phyloP scores from a whole-genome alignment of 2,329 filamentous ascomycete species.

The Cytospora schulzeri region DNA sequence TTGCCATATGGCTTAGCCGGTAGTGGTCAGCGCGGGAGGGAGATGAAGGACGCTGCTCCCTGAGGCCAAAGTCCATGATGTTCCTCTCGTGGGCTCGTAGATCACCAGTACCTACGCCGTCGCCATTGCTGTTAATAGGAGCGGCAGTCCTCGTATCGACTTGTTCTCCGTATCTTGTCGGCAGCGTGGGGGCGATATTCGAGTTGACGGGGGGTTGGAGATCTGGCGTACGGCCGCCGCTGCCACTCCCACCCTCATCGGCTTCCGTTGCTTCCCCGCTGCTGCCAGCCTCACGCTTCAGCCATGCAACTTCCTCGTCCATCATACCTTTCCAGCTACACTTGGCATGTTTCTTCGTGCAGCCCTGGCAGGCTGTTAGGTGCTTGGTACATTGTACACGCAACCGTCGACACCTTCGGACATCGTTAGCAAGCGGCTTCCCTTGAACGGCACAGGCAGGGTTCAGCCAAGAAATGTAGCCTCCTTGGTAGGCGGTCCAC shows the following conservation, averaged over 20 bases:
- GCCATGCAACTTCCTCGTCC: slow-evolving; percentile 61
- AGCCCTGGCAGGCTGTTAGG: slow-evolving; percentile 81
- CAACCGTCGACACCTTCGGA: slow-evolving; percentile 65
- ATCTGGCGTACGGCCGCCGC: slow-evolving; percentile 30
- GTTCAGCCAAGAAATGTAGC: not conserved
- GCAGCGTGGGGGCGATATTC: not conserved
- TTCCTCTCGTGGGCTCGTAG: not conserved
- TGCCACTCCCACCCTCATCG: slow-evolving; percentile 32
- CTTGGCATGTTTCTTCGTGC: slow-evolving; percentile 87
- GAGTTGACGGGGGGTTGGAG: slow-evolving; percentile 12
- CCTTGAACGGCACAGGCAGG: no score
- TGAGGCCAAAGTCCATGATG: slow-evolving; percentile 15
- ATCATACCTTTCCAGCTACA: slow-evolving; percentile 84
- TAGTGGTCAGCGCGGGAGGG: slow-evolving; percentile 20
- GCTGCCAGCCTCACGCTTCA: slow-evolving; percentile 37
- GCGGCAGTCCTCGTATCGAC: slow-evolving; percentile 19
- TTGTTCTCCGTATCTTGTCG: slow-evolving; percentile 3
- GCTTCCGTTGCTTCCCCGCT: slow-evolving; percentile 23
- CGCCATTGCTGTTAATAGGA: not conserved
- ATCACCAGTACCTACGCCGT: not conserved
- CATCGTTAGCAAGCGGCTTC: not conserved
- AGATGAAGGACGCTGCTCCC: slow-evolving; percentile 15
- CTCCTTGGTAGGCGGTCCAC: no score
- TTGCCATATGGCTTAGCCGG: slow-evolving; percentile 25
- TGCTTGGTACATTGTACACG: slow-evolving; percentile 85